Evolutionary conservation across 2,329 filamentous ascomycete species (phyloP), one percentile per base, ranked within the genome.

Genomic region (Endoconidiophora polonica): DNA sequence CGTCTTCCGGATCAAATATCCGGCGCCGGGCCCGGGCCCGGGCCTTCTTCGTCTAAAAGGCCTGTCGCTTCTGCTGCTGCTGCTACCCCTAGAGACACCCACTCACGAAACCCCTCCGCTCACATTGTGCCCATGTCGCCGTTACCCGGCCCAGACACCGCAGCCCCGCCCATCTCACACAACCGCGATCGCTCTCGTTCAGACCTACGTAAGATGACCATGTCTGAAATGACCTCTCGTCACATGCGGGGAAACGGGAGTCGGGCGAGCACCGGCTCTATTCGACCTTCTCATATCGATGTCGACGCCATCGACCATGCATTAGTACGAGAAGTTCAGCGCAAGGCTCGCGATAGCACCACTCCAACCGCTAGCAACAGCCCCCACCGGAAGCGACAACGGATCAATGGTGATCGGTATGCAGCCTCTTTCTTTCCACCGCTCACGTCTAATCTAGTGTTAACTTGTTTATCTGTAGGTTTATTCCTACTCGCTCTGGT

Each of bases 401-500:
- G 75, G 50, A 73, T 79, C 55, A 74, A 77, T 55, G 75, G 71
- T 48, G 75, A 79, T 57, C 71, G 75, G 81, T 84, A 55, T 40
- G 61, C 61, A 38, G 33, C 7, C 12, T 16, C 12, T 5, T 23
- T 48, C n/a, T 5, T 23, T 48, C n/a, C 33, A 16, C 4, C 18
- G 26, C 24, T 16, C 5, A 14, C 2, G 2, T 6, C 18, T 40
- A 22, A 26, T 3, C 2, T 20, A 29, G 49, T 40, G 51, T 59
- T 65, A 49, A 63, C 56, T 9, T 41, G 23, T 33, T 33, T 33
- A 33, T 33, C 26, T 10, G 26, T 61, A 94, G 91, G 59, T 98
- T 98, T 62, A 96, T 98, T 57, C 91, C 91, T 24, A 93, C 91
- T 58, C 78, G 91, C 40, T 82, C 88, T 56, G 91, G 90, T 4